phyloP scores from a whole-genome alignment of 2,329 filamentous ascomycete species.

The Monilinia vaccinii-corymbosi region DNA sequence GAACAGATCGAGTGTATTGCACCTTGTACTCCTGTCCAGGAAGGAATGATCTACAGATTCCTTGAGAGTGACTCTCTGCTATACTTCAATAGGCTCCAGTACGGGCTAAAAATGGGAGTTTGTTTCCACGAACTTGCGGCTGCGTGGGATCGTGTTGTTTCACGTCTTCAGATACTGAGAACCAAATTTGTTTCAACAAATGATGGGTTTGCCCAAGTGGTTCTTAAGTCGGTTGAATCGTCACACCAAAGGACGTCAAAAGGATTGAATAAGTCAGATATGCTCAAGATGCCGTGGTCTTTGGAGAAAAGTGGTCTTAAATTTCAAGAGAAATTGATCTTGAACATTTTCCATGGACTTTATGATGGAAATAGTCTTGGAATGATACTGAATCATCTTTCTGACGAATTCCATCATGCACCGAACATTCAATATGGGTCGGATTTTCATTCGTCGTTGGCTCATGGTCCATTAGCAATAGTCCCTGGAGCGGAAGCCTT shows the following conservation, averaged over 20 bases:
- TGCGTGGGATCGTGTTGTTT: slow-evolving; percentile 50
- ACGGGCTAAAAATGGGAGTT: slow-evolving; percentile 40
- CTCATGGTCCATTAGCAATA: slow-evolving; percentile 56
- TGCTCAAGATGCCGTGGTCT: slow-evolving; percentile 23
- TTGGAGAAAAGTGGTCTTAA: slow-evolving; percentile 10
- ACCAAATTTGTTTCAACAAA: slow-evolving; percentile 63
- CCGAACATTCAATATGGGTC: slow-evolving; percentile 33
- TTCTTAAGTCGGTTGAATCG: slow-evolving; percentile 37
- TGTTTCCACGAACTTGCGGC: slow-evolving; percentile 39
- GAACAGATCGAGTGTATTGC: slow-evolving; percentile 60
- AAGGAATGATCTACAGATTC: slow-evolving; percentile 72
- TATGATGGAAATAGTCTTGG: slow-evolving; percentile 79
- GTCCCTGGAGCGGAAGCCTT: slow-evolving; percentile 47
- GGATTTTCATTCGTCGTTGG: slow-evolving; percentile 56
- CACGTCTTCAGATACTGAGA: slow-evolving; percentile 54
- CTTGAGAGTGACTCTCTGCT: slow-evolving; percentile 45
- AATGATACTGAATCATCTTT: slow-evolving; percentile 53
- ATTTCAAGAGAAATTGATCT: slow-evolving; percentile 34
- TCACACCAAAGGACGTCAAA: background rate
- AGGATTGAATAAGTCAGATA: slow-evolving; percentile 4
- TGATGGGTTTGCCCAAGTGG: slow-evolving; percentile 69
- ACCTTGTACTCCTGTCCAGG: slow-evolving; percentile 78
- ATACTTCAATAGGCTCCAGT: slow-evolving; percentile 72
- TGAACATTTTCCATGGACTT: slow-evolving; percentile 75
- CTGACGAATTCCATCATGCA: slow-evolving; percentile 38